Evolutionary conservation across 805 yeast genomes (phyloP).

Genomic region (Candida fluviatilis): DNA sequence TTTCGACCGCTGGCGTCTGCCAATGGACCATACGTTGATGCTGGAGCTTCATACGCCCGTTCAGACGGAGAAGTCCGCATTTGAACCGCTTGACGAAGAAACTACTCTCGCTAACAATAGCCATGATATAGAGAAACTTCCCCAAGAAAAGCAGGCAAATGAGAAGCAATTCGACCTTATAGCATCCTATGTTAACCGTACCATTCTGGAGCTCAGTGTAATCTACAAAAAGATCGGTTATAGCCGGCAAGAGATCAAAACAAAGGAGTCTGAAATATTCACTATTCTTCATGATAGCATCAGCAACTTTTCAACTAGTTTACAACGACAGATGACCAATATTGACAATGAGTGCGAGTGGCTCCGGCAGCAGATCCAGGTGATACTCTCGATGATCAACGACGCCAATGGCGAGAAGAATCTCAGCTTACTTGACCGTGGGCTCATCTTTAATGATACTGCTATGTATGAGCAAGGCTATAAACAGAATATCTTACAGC

Average conservation of each 20-base stretch:
- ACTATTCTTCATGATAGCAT: conserved; percentile 47
- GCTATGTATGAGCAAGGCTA: conserved; percentile 25
- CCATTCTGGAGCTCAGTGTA: conserved; percentile 38
- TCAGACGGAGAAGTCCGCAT: background rate
- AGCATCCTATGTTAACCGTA: conserved; percentile 29
- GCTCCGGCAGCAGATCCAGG: conserved; percentile 39
- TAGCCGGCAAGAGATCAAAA: conserved; percentile 43
- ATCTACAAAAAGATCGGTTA: conserved; percentile 55
- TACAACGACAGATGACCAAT: conserved; percentile 34
- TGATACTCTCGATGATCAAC: conserved; percentile 36
- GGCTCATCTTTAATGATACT: conserved; percentile 28
- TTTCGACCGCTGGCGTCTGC: background rate
- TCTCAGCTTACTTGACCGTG: conserved; percentile 20
- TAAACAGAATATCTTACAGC: conserved; percentile 20
- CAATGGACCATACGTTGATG: background rate
- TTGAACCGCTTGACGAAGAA: background rate
- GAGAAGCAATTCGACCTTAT: conserved; percentile 25
- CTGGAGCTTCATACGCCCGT: background rate
- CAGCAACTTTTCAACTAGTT: conserved; percentile 27
- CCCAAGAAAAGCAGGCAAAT: conserved; percentile 3
- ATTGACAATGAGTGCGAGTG: conserved; percentile 43
- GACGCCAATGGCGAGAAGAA: conserved; percentile 28
- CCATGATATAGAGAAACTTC: too few species aligned
- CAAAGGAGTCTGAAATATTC: conserved; percentile 48
- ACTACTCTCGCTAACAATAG: background rate